Evolutionary conservation across 805 yeast genomes (phyloP), one percentile per base, ranked within the genome.

Genomic region (Starmerella roubikii): DNA sequence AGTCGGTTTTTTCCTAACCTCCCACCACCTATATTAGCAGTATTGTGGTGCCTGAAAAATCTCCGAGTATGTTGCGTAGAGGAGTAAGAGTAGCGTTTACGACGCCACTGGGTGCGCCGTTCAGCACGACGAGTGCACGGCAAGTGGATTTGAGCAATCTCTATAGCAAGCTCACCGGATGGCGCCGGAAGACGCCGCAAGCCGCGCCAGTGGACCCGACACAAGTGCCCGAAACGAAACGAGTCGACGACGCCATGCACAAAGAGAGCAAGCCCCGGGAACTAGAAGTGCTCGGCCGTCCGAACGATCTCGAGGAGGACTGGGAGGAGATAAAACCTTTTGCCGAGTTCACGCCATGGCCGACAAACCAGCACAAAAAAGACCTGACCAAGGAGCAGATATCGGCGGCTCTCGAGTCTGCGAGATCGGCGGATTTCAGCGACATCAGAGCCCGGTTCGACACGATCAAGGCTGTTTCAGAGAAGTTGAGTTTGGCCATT

Each of bases 381-480:
- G 48, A 44, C 25, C 38, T 56, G 24, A 41, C 51, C 1, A 36
- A 30, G 5, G 38, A 30, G 13, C 30, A 40, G 25, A 44, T 52
- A 20, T 41, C 35, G 13, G 32, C 23, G 2, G 46, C 48, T 6
- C 37, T 51, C 6, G 27, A 28, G 2, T 16, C 17, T 2, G 26
- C 41, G 5, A 11, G n/a, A 3, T 40, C 27, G 24, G 31, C 19
- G 9, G 45, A 44, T 4, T 27, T 45, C 21, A 33, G 37, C n/a
- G 71, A 75, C 45, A 59, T 77, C 30, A 42, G 52, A n/a, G 53
- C 57, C 41, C 61, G 82, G 51, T 75, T 78, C 51, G 47, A 55
- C 17, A 56, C 69, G 17, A 47, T 67, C 34, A 77, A 76, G 55
- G 45, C 47, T 16, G 62, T 76, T 33, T 74, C 71, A 47, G 55